A percentile compares a stretch with the other conserved stretches of the same genome.
These are phyloP conservation scores for Drechslerella coelobrocha DNA, from an alignment of 2,329 filamentous ascomycete species.

Conservation along the genomic window DNA sequence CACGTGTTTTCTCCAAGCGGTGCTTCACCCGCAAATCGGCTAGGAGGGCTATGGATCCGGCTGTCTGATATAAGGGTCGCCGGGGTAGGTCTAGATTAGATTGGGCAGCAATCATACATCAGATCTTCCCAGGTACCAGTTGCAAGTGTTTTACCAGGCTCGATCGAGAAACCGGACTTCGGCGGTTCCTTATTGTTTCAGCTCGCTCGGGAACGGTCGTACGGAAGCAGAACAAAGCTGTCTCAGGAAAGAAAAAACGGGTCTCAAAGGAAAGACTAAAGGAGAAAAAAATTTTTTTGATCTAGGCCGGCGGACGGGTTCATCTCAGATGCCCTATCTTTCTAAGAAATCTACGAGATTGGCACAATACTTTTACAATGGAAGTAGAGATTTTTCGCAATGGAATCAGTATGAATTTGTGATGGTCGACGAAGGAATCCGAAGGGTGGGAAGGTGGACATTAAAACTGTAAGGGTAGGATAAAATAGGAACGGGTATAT, in stretches of 20 bases:
- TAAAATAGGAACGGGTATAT: slow-evolving; percentile 52
- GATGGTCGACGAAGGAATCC: slow-evolving; percentile 27
- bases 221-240: slow-evolving; percentile 22
- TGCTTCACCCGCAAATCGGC: slow-evolving; percentile 51
- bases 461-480: slow-evolving; percentile 52
- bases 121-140: slow-evolving; percentile 46
- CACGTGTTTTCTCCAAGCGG: slow-evolving; percentile 50
- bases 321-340: neutral
- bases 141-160: slow-evolving; percentile 49
- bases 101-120: slow-evolving; percentile 32
- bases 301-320: neutral
- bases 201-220: slow-evolving; percentile 32
- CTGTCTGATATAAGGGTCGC: slow-evolving; percentile 25
- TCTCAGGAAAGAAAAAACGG: slow-evolving; percentile 21
- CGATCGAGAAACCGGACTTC: slow-evolving; percentile 25
- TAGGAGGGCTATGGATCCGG: slow-evolving; percentile 48
- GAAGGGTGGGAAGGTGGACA: slow-evolving; percentile 50
- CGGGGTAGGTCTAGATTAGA: slow-evolving; percentile 43
- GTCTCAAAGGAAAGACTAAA: slow-evolving; percentile 13
- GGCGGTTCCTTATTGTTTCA: slow-evolving; percentile 45
- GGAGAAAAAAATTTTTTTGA: slow-evolving; percentile 5
- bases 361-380: slow-evolving; percentile 5
- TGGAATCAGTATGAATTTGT: slow-evolving; percentile 4
- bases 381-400: slow-evolving; percentile 1
- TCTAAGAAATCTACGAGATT: slow-evolving; percentile 9